Evolutionary conservation across 192 early-diverging fungal species (phyloP).

Genomic region (Linnemannia schmuckeri): DNA sequence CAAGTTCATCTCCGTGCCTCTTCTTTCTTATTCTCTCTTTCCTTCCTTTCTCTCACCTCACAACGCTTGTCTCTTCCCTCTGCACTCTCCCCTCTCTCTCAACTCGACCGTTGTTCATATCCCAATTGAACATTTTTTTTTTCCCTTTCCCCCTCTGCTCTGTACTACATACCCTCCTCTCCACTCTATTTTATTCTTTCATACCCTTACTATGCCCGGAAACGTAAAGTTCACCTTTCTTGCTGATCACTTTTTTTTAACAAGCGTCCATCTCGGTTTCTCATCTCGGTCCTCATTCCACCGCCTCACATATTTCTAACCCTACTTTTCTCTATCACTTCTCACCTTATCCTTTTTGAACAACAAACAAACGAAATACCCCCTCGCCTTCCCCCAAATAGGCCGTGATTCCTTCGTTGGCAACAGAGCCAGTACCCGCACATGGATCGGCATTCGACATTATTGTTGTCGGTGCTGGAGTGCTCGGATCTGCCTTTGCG

Average conservation of each 20-base stretch:
- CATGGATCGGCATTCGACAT: conserved; percentile 72
- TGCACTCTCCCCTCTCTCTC: neutral
- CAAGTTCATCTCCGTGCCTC: neutral
- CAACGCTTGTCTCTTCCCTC: neutral
- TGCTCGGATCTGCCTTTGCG: conserved; percentile 92
- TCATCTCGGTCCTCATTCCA: conserved; percentile 1
- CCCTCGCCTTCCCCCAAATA: conserved; percentile 6
- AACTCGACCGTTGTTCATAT: neutral
- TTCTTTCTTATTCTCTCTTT: neutral
- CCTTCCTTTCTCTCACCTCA: neutral
- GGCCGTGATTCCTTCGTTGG: conserved; percentile 28
- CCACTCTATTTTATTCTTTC: neutral
- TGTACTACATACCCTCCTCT: neutral
- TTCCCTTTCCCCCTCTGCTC: neutral
- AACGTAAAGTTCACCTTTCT: conserved; percentile 23
- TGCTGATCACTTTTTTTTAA: neutral
- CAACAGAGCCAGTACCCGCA: conserved; percentile 31
- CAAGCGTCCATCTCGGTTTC: neutral
- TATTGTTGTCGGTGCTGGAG: conserved; percentile 92
- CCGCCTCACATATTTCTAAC: neutral
- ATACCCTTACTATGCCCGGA: conserved; percentile 38
- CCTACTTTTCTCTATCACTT: neutral
- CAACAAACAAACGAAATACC: neutral
- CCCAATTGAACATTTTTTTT: neutral
- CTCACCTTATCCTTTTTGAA: no score